Evolutionary conservation across 768 basidiomycete genomes (phyloP).

Genomic region (Lactifluus volemus): DNA sequence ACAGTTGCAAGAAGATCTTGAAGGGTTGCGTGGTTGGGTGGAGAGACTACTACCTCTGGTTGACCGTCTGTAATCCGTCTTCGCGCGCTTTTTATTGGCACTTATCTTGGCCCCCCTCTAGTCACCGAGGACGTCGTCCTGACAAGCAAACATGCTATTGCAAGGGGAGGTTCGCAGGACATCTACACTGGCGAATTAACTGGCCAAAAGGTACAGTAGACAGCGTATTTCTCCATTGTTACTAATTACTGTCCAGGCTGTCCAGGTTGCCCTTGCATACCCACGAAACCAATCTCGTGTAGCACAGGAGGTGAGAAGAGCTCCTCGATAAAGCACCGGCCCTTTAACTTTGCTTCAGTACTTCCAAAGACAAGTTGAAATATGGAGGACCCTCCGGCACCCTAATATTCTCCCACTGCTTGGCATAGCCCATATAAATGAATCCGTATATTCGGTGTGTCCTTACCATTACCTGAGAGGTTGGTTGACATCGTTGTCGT

Average conservation of each 20-base stretch:
- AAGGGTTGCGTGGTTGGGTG: constrained; percentile 5
- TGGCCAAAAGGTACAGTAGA: background rate
- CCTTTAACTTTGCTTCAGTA: background rate
- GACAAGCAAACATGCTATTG: constrained; percentile 11
- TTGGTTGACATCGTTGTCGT: background rate
- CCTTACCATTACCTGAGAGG: no score
- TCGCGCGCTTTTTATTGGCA: background rate
- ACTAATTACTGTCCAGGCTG: background rate
- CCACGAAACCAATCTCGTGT: constrained; percentile 9
- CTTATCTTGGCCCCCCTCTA: background rate
- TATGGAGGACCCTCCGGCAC: constrained; percentile 16
- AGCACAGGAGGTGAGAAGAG: constrained; percentile 8
- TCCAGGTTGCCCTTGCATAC: constrained; percentile 6
- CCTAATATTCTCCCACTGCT: constrained; percentile 13
- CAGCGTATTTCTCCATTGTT: background rate
- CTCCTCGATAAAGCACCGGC: background rate
- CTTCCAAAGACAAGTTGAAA: constrained; percentile 15
- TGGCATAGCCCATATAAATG: constrained; percentile 9
- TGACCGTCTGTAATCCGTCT: constrained; percentile 10
- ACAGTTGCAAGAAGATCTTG: constrained; percentile 17
- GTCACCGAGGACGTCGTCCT: constrained; percentile 8
- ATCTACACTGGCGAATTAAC: constrained; percentile 17
- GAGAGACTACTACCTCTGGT: constrained; percentile 12
- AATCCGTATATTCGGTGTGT: constrained; percentile 12
- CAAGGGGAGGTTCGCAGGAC: constrained; percentile 13